These are phyloP conservation scores for Hypholoma fasciculare DNA, from an alignment of 768 basidiomycete genomes.

Conservation along the genomic window DNA sequence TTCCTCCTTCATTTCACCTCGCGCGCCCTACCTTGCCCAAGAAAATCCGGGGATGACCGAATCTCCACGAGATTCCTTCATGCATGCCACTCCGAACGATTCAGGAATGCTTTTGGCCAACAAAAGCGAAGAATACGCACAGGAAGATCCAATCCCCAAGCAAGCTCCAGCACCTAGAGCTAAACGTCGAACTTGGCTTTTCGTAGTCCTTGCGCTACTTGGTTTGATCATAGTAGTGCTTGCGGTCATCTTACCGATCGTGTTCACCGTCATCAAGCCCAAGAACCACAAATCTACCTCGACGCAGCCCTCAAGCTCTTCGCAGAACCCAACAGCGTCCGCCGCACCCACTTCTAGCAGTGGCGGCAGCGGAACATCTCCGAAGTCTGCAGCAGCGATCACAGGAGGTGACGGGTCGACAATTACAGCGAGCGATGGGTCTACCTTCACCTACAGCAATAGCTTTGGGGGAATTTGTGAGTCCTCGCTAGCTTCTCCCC, in stretches of 20 bases:
- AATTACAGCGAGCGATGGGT: slow-evolving; percentile 64
- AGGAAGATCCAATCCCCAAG: slow-evolving; percentile 9
- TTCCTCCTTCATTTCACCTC: slow-evolving; percentile 16
- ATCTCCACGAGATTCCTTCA: slow-evolving; percentile 19
- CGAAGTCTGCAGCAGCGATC: slow-evolving; percentile 18
- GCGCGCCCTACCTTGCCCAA: slow-evolving; percentile 15
- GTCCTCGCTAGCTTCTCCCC: slow-evolving; percentile 20
- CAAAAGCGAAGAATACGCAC: slow-evolving; percentile 11
- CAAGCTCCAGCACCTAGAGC: slow-evolving; percentile 2
- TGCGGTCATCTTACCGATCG: slow-evolving; percentile 32
- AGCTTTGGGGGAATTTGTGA: slow-evolving; percentile 74
- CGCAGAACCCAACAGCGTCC: background rate
- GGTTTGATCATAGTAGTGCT: slow-evolving; percentile 25
- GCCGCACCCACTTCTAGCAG: slow-evolving; percentile 5
- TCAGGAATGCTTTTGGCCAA: slow-evolving; percentile 16
- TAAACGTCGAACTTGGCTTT: slow-evolving; percentile 17
- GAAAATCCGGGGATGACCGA: slow-evolving; percentile 8
- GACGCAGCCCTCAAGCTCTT: background rate
- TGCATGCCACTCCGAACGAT: slow-evolving; percentile 15
- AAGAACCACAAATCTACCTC: slow-evolving; percentile 7
- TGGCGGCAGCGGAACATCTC: slow-evolving; percentile 9
- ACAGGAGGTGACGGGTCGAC: slow-evolving; percentile 72
- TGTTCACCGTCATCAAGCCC: slow-evolving; percentile 32
- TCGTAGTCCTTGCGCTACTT: slow-evolving; percentile 14
- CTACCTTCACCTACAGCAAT: slow-evolving; percentile 76